Conservation (phyloP, 345 rosid genomes). For the Kernera saxatilis region DNA sequence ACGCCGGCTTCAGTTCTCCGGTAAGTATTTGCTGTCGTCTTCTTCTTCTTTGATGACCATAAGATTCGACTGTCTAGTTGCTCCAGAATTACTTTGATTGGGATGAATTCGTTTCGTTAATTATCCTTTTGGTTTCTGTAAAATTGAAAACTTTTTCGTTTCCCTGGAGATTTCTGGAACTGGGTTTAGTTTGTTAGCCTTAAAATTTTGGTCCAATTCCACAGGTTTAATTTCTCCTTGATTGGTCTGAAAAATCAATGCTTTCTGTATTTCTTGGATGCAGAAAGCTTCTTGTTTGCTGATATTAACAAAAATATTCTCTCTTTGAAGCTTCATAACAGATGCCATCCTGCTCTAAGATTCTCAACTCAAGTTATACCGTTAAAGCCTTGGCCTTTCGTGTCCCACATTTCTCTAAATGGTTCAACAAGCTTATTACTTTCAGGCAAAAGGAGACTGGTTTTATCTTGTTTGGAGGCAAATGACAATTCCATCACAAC, state of each 20-base stretch:
- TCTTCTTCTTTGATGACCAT: background rate
- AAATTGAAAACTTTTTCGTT: background rate
- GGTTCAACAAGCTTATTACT: background rate
- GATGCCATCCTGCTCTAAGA: background rate
- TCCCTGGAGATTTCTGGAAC: background rate
- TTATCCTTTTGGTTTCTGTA: background rate
- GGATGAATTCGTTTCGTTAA: background rate
- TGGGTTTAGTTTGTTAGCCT: background rate
- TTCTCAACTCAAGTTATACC: background rate
- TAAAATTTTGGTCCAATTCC: background rate
- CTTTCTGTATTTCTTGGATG: background rate
- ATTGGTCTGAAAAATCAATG: background rate
- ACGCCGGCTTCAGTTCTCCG: constrained; percentile 30
- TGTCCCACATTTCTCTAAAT: background rate
- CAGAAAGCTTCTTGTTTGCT: background rate
- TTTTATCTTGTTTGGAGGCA: constrained; percentile 32
- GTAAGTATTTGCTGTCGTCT: background rate
- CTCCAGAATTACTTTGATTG: background rate
- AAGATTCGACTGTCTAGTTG: background rate
- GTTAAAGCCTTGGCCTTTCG: constrained; percentile 14
- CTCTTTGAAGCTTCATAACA: constrained; percentile 22
- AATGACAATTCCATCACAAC: constrained; percentile 33
- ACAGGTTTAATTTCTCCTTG: background rate
- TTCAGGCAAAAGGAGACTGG: constrained; percentile 28
- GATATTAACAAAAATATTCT: background rate